Base-by-base conservation (phyloP, 192 early-diverging fungal species). In the Diversispora eburnea region DNA sequence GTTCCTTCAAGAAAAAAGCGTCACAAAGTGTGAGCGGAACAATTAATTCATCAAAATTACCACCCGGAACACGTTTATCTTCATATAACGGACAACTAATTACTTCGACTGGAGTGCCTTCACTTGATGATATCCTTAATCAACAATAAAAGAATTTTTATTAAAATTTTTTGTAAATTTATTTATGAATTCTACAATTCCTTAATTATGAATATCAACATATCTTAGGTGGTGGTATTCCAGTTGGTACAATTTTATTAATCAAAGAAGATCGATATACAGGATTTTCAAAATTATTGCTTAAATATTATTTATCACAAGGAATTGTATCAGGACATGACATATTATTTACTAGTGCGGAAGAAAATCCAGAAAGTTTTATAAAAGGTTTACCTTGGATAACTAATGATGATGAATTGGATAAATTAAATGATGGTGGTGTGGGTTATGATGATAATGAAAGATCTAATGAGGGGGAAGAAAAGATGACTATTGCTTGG, bases 401-500 rank as follows among this genome's bases (percentile, higher is more conserved):
- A 20, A 86, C 86, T 1, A 84, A 86, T 7, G 80, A 86, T 13
- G 80, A 86, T 13, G 84, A 87, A 52, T 76, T 80, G 5, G 58
- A 67, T 5, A 68, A 75, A 25, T 80, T 77, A 4, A 76, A 79
- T 45, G 84, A 84, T 56, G 84, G 86, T 6, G 78, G 74, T 9
- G 79, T 82, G 25, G 81, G 81, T n/a, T n/a, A n/a, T 17, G 79
- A 80, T 0, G 70, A 83, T 17, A 82, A 85, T 20, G 73, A 69
- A 42, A 79, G 54, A 60, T 42, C 75, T 56, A n/a, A 33, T 64
- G 19, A 75, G 57, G 82, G 80, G 15, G 80, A 79, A n/a, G 91
- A 93, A 65, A 77, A 82, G 1, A 87, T 99, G 87, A 88, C 84
- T 62, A 98, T 99, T 67, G 97, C 97, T 1, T 99, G 97, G 97